Percentiles rank a stretch among this genome's conserved stretches.
phyloP scores from a whole-genome alignment of 192 early-diverging fungal species.

The Funneliformis mosseae region DNA sequence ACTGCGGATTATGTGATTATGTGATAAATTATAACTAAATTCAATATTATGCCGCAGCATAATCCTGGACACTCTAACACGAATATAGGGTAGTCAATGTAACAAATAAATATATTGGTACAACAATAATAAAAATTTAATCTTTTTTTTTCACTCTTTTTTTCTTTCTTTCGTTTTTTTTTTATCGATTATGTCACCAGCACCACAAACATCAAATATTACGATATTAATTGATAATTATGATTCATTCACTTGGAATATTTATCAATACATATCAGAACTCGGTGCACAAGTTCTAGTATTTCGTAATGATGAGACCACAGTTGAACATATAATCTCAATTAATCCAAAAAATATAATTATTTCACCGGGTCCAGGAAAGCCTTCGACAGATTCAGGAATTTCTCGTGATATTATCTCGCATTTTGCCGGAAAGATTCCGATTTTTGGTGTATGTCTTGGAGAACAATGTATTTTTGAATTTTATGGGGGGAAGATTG shows the following conservation, averaged over 20 bases:
- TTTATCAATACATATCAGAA: constrained; percentile 92
- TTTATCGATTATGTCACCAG: background rate
- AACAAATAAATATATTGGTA: too few species aligned
- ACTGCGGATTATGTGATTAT: too few species aligned
- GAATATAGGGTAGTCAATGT: too few species aligned
- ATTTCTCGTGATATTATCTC: constrained; percentile 86
- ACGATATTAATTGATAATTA: constrained; percentile 94
- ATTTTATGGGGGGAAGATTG: constrained; percentile 91
- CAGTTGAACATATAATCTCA: constrained; percentile 78
- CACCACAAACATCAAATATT: constrained; percentile 40
- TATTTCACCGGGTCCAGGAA: constrained; percentile 96
- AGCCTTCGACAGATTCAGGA: constrained; percentile 86
- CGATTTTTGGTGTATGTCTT: constrained; percentile 96
- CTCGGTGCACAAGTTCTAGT: constrained; percentile 93
- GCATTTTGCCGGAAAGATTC: constrained; percentile 92
- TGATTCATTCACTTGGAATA: constrained; percentile 98
- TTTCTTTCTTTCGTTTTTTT: too few species aligned
- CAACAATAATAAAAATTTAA: too few species aligned
- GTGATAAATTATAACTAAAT: too few species aligned
- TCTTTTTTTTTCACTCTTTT: too few species aligned
- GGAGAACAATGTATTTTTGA: constrained; percentile 99
- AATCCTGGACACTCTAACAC: too few species aligned
- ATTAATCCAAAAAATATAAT: constrained; percentile 92
- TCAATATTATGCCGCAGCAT: too few species aligned
- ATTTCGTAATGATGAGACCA: constrained; percentile 92